Conservation (phyloP, 139 green algal species). For the Ettlia oleoabundans region DNA sequence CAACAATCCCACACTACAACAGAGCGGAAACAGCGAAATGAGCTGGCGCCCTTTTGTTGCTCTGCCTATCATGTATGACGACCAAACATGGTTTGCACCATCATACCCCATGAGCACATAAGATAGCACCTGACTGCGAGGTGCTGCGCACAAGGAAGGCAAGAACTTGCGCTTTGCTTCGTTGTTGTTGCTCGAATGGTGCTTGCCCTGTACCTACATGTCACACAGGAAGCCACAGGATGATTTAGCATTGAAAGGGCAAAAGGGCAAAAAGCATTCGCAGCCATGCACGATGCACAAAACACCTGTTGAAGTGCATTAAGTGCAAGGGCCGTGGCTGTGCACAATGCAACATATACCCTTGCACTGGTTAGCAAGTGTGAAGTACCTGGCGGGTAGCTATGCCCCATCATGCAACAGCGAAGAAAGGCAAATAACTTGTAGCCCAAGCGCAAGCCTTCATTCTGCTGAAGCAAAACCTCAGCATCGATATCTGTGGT, state of each 20-base stretch:
- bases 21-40: not conserved
- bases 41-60: too few species aligned
- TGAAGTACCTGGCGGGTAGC: constrained; percentile 53
- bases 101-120: not conserved
- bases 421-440: constrained; percentile 80
- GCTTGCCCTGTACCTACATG: constrained; percentile 3
- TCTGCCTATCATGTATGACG: too few species aligned
- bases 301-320: too few species aligned
- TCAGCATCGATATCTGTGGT: not conserved
- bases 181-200: constrained; percentile 2
- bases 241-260: too few species aligned
- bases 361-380: too few species aligned
- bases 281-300: too few species aligned
- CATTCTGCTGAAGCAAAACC: not conserved
- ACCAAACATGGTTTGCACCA: not conserved
- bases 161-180: constrained; percentile 44
- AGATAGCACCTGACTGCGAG: not conserved
- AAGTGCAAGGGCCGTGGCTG: too few species aligned
- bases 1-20: constrained; percentile 34
- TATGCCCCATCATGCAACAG: constrained; percentile 50
- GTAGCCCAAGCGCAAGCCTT: constrained; percentile 46
- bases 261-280: too few species aligned
- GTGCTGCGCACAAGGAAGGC: constrained; percentile 52
- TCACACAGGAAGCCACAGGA: not conserved
- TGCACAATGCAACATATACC: too few species aligned